Conservation (phyloP, 495 filamentous ascomycete genomes). For the Penicillium antarcticum region DNA sequence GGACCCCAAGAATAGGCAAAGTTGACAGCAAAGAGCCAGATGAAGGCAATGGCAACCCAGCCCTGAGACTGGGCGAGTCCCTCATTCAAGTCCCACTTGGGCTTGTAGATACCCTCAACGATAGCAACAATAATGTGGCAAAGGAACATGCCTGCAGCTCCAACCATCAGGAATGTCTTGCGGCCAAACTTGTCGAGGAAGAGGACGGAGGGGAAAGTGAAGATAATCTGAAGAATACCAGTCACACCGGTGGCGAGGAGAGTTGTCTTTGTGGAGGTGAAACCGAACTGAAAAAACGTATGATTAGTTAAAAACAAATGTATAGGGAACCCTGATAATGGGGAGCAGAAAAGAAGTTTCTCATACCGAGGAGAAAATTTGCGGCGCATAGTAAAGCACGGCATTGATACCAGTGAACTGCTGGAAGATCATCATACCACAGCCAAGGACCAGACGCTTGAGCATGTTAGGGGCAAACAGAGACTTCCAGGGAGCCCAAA, state of each 20-base stretch:
- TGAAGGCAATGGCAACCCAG: constrained; percentile 42
- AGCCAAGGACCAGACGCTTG: constrained; percentile 59
- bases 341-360: neutral
- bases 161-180: constrained; percentile 64
- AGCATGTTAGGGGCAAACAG: constrained; percentile 53
- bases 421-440: constrained; percentile 44
- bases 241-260: constrained; percentile 66
- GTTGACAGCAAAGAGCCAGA: constrained; percentile 40
- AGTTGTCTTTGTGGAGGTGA: constrained; percentile 45
- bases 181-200: constrained; percentile 72
- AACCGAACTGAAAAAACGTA: constrained; percentile 14
- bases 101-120: constrained; percentile 34
- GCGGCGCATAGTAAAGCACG: constrained; percentile 57
- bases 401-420: constrained; percentile 65
- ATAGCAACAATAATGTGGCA: constrained; percentile 44
- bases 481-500: constrained; percentile 56
- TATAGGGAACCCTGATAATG: neutral
- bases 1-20: constrained; percentile 44
- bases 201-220: constrained; percentile 61
- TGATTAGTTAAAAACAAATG: neutral
- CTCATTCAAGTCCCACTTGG: constrained; percentile 27
- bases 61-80: constrained; percentile 25
- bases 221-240: constrained; percentile 70
- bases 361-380: constrained; percentile 19
- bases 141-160: constrained; percentile 67